phyloP scores from a whole-genome alignment of 768 basidiomycete species.

The Phylloporus sp. region DNA sequence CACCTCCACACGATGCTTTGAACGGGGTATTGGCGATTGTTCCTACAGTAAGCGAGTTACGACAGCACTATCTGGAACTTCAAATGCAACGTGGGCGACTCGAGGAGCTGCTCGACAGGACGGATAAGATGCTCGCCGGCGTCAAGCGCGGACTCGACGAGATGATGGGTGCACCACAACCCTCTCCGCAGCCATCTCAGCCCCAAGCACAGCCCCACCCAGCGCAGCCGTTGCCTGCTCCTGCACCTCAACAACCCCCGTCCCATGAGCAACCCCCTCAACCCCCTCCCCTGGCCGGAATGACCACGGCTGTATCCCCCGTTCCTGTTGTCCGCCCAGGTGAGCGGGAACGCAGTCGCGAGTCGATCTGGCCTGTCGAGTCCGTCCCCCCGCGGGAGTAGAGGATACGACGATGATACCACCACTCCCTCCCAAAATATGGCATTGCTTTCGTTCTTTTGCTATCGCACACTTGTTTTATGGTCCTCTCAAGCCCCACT shows the following conservation, averaged over 20 bases:
- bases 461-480: conserved; percentile 20
- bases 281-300: conserved; percentile 16
- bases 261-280: conserved; percentile 28
- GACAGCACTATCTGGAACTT: conserved; percentile 67
- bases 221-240: conserved; percentile 21
- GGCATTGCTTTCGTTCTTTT: conserved; percentile 27
- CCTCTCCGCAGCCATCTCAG: conserved; percentile 19
- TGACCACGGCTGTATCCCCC: conserved; percentile 12
- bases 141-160: conserved; percentile 76
- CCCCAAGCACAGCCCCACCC: conserved; percentile 23
- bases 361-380: conserved; percentile 29
- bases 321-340: conserved; percentile 22
- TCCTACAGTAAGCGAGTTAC: conserved; percentile 58
- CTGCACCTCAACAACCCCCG: conserved; percentile 19
- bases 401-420: conserved; percentile 15
- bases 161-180: conserved; percentile 44
- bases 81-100: conserved; percentile 57
- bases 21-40: conserved; percentile 29
- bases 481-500: conserved; percentile 25
- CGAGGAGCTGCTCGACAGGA: conserved; percentile 73
- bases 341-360: conserved; percentile 29
- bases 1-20: conserved; percentile 32
- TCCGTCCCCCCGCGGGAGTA: conserved; percentile 27
- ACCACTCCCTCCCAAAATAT: conserved; percentile 14
- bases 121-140: conserved; percentile 67